Evolutionary conservation across 805 yeast species (phyloP).

Genomic region (Suhomyces faveliae): DNA sequence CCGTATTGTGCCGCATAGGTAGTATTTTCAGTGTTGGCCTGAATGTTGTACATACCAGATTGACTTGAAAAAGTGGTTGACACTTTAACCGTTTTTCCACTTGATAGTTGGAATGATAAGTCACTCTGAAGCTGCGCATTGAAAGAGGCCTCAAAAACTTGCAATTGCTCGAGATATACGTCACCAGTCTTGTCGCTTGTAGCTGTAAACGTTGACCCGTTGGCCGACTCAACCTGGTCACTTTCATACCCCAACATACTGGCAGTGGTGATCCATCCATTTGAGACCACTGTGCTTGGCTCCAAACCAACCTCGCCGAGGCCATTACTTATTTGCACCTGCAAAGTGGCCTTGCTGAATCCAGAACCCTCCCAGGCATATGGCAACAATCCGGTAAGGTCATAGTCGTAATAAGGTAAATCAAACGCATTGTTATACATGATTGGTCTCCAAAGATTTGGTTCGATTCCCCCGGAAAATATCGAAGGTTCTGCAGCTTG

Average conservation of each 20-base stretch:
- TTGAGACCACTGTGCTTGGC: slow-evolving; percentile 30
- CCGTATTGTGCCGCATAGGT: background rate
- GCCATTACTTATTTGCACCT: slow-evolving; percentile 56
- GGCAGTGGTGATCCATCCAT: slow-evolving; percentile 64
- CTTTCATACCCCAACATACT: slow-evolving; percentile 56
- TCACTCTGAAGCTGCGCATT: slow-evolving; percentile 30
- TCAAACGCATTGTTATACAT: slow-evolving; percentile 76
- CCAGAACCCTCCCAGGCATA: slow-evolving; percentile 49
- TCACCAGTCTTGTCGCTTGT: background rate
- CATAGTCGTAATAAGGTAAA: slow-evolving; percentile 65
- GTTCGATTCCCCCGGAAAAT: slow-evolving; percentile 82
- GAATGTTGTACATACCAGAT: background rate
- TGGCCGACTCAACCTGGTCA: slow-evolving; percentile 24
- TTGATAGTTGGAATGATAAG: slow-evolving; percentile 34
- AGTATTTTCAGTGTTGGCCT: background rate
- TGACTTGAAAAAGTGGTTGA: slow-evolving; percentile 7
- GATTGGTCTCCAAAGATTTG: slow-evolving; percentile 77
- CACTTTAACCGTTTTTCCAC: slow-evolving; percentile 36
- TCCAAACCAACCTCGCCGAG: slow-evolving; percentile 30
- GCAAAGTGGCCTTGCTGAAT: slow-evolving; percentile 25
- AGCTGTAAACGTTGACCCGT: background rate
- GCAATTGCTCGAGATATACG: slow-evolving; percentile 5
- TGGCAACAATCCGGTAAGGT: slow-evolving; percentile 69
- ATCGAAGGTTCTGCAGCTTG: slow-evolving; percentile 70
- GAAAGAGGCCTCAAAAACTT: slow-evolving; percentile 34